Conservation (phyloP, 2,329 filamentous ascomycete genomes). For the Claviceps sp. region DNA sequence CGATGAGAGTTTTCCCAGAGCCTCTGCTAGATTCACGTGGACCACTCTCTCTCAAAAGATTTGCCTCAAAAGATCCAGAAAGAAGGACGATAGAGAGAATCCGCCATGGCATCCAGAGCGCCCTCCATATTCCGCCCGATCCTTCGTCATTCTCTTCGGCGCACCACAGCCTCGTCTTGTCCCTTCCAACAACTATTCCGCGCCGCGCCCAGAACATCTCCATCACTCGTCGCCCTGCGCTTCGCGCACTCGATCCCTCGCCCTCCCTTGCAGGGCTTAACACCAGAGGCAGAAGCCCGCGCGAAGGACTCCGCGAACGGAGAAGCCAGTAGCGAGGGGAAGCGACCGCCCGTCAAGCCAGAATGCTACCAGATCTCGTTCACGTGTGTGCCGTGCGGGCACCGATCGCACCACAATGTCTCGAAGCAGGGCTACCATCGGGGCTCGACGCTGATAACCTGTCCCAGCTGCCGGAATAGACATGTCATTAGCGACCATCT, state of each 20-base stretch:
- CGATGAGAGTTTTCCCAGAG: too few relatives aligned
- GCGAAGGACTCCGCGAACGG: constrained; percentile 7
- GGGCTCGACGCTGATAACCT: constrained; percentile 79
- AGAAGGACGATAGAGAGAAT: not conserved
- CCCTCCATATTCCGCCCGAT: constrained; percentile 8
- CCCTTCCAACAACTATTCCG: constrained; percentile 5
- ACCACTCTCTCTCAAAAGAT: not conserved
- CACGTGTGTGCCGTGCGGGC: constrained; percentile 76
- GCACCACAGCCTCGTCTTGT: constrained; percentile 5
- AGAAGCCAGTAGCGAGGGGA: constrained; percentile 15
- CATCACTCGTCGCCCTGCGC: constrained; percentile 11
- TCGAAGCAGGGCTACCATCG: constrained; percentile 93
- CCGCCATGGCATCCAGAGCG: constrained; percentile 18
- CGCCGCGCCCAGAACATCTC: constrained; percentile 1
- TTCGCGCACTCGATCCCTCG: constrained; percentile 24
- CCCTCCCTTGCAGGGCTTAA: constrained; percentile 6
- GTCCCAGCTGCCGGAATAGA: constrained; percentile 71
- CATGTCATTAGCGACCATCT: constrained; percentile 91
- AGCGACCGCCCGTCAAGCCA: constrained; percentile 21
- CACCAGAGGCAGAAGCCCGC: constrained; percentile 4
- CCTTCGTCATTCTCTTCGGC: constrained; percentile 9
- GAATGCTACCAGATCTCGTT: constrained; percentile 82
- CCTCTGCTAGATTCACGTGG: too few relatives aligned
- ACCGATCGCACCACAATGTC: constrained; percentile 70
- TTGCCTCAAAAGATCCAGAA: not conserved